These are phyloP conservation scores for Hyphodiscus hymeniophilus DNA, from an alignment of 495 filamentous ascomycete species.

Conservation along the genomic window DNA sequence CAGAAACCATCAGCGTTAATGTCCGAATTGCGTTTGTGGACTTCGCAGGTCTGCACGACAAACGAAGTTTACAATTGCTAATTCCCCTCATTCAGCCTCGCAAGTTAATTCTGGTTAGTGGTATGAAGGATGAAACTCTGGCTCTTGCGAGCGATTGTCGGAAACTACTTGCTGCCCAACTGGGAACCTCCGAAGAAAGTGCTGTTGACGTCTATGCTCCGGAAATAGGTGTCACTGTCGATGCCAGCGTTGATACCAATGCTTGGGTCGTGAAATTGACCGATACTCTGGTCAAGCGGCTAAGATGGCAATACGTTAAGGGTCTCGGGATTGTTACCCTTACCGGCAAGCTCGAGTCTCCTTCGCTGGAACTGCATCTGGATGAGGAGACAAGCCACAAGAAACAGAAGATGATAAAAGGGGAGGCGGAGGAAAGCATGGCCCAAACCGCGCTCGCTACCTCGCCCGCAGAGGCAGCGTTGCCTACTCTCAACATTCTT, in stretches of 20 bases:
- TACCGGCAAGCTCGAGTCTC: constrained; percentile 52
- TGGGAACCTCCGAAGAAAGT: constrained; percentile 30
- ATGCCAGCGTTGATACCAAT: constrained; percentile 95
- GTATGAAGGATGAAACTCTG: constrained; percentile 66
- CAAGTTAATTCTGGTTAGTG: constrained; percentile 84
- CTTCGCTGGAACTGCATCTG: constrained; percentile 22
- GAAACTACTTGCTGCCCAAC: constrained; percentile 47
- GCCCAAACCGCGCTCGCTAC: constrained; percentile 6
- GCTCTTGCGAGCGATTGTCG: constrained; percentile 73
- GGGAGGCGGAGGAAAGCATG: constrained; percentile 26
- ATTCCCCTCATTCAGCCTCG: constrained; percentile 90
- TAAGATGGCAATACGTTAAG: constrained; percentile 92
- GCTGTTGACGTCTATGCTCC: constrained; percentile 72
- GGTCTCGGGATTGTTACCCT: constrained; percentile 84
- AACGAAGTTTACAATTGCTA: constrained; percentile 85
- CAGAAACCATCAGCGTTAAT: constrained; percentile 53
- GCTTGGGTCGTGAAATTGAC: constrained; percentile 92
- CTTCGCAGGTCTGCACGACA: constrained; percentile 86
- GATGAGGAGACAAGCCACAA: constrained; percentile 47
- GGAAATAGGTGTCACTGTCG: constrained; percentile 54
- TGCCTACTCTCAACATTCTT: constrained; percentile 68
- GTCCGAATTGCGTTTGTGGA: constrained; percentile 80
- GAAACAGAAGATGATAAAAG: constrained; percentile 55
- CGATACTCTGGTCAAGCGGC: constrained; percentile 66
- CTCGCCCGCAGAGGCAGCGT: constrained; percentile 10